Evolutionary conservation across 1,284 basidiomycete species (phyloP), one percentile per base, ranked within the genome.

Genomic region (Hortiboletus rubellus): DNA sequence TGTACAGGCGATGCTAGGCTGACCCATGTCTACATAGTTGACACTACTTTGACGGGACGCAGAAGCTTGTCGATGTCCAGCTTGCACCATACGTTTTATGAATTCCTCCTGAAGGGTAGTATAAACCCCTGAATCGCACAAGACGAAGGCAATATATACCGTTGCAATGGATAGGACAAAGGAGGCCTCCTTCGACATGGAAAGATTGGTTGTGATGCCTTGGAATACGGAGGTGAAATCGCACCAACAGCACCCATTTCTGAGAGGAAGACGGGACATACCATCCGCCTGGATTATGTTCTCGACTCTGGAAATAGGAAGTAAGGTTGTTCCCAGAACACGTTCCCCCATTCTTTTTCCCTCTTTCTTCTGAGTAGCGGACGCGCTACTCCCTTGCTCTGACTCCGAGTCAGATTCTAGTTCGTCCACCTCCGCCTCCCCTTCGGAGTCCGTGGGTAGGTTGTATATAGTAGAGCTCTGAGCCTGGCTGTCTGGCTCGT

Each of bases 221-320:
- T 65, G 48, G 40, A 50, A 47, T 58, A 46, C 7, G 24, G 60
- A 38, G 44, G 48, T 30, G 49, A 52, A 54, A 52, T 57, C 59
- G 57, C 55, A 60, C 70, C 57, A 63, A 54, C 51, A 34, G 38
- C 37, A 41, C 27, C 33, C 36, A 14, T 40, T 52, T 46, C 31
- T 38, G 50, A 53, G 37, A 47, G 14, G 38, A 47, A 31, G 49
- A 48, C 42, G 22, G 50, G 50, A 59, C 80, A 50, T 66, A 89
- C 89, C 86, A 63, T 89, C 85, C 17, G 85, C 81, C 58, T 87
- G 82, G 40, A 91, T 74, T 60, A 91, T 89, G 62, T 82, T 86
- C 68, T 90, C 86, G 46, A 91, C 66, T 57, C 81, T 80, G 46
- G 79, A 71, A 48, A 80, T 72, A 27, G 89, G 87, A 22, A 91